Conservation (phyloP, 257 asterid genomes). For the Misopates orontium region DNA sequence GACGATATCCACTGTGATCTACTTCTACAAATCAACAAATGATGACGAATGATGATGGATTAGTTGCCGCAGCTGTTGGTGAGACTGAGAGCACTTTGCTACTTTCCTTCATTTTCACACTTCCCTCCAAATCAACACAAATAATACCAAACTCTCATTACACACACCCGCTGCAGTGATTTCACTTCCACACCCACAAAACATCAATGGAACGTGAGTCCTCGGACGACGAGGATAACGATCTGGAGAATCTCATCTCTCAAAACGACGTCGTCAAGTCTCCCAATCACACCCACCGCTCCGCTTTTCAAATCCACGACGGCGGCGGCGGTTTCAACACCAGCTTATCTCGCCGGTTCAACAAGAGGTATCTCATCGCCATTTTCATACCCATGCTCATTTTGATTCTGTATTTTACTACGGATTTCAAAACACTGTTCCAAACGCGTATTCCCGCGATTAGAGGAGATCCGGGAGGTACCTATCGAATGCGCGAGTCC, state of each 20-base stretch:
- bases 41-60: too few species aligned
- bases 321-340: conserved; percentile 38
- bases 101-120: too few species aligned
- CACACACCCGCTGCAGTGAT: too few species aligned
- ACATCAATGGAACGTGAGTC: conserved; percentile 57
- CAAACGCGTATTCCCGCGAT: conserved; percentile 45
- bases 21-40: too few species aligned
- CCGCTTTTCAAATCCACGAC: conserved; percentile 36
- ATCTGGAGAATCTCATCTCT: conserved; percentile 61
- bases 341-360: conserved; percentile 35
- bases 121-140: too few species aligned
- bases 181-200: too few species aligned
- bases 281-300: conserved; percentile 35
- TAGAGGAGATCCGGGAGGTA: conserved; percentile 23
- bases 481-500: conserved; percentile 78
- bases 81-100: too few species aligned
- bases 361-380: conserved; percentile 62
- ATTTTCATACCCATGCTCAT: conserved; percentile 56
- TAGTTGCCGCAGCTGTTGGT: too few species aligned
- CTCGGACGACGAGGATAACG: conserved; percentile 83
- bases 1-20: too few species aligned
- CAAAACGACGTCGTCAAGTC: conserved; percentile 54
- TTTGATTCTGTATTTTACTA: conserved; percentile 56
- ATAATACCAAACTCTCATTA: too few species aligned
- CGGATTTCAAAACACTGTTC: conserved; percentile 56